Evolutionary conservation across 1,284 basidiomycete species (phyloP), one percentile per base, ranked within the genome.

Genomic region (Lentinula novae-zelandiae): DNA sequence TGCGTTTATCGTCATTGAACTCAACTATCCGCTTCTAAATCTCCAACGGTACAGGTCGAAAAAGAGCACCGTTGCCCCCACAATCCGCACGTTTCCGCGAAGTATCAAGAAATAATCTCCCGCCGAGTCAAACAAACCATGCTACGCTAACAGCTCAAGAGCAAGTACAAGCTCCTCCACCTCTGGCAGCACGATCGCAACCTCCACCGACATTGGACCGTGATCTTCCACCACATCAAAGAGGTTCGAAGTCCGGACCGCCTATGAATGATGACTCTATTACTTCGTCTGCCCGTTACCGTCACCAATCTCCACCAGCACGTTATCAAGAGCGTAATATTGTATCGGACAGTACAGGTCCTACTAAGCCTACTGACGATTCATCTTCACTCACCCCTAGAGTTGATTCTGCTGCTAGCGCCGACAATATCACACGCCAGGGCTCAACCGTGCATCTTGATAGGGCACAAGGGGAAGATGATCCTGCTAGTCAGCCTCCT

Each of bases 51-150:
- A 8, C 20, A 74, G 71, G 69, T 62, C 72, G 67, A 4, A 70
- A 66, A 61, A 67, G 74, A 59, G 63, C 60, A 10, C 74, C 75
- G 3, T 64, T 72, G 42, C 74, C 74, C 34, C 69, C 75, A 53
- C 72, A 75, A 67, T 60, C 63, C 17, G 61, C 70, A 8, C 65
- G 69, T 22, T 73, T 74, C 54, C 69, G 68, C 13, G 74, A 71
- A 36, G 63, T 63, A 9, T 55, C 54, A 38, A 63, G 51, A 31
- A 20, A 33, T 22, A 20, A 22, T 22, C 44, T 12, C 20, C 17
- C 17, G 9, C 33, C 36, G 10, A 46, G 56, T 62, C 17, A 53
- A 40, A 13, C 2, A 33, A 57, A 55, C n/a, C 1, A 46, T 6
- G 27, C 48, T 42, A 42, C 17, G 38, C 40, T 44, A 5, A 36